Evolutionary conservation across 228 moss, liverwort and hornwort species (phyloP), one percentile per base, ranked within the genome.

Genomic region (Sphagnum fallax): DNA sequence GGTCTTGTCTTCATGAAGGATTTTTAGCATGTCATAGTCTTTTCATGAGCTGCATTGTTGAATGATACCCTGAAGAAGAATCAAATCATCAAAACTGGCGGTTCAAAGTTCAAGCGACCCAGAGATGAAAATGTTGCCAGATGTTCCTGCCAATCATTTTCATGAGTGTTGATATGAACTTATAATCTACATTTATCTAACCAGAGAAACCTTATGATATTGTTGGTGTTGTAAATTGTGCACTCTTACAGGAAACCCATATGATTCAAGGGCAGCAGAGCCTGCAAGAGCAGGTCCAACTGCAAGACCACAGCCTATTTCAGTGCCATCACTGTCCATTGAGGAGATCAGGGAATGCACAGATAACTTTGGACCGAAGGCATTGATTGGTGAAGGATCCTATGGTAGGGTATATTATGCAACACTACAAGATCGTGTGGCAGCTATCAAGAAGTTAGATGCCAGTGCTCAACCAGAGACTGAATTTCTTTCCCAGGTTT

Each of bases 381-480:
- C 98, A n/a, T 77, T 94, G 80, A 98, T 98, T 84, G 98, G 94
- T 51, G 98, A 94, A 81, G 98, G 98, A 61, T 98, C 98, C n/a
- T 98, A 98, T 75, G 98, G 94, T 69, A 84, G 98, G 79, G 98
- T 98, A 32, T 98, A 98, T 16, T 92, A 80, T 60, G 94, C 98
- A 60, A 75, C 66, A 5, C 77, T 98, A 18, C 73, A 69, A 60
- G 92, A 89, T 75, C 91, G 89, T 7, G 86, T 82, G 50, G 98
- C 94, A 64, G 94, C 94, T 14, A 92, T 98, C 75, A 98, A 98
- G 76, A 98, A 94, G 80, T 57, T 98, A 87, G 98, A 98, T 75
- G 86, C 92, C 18, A 94, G 98, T 75, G 86, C 90, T 8, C 98
- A 98, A 71, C 98, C 94, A 3, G 98, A 98, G 67, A 73, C 81